Evolutionary conservation across 2,329 filamentous ascomycete species (phyloP), one percentile per base, ranked within the genome.

Genomic region (Xylaria sp.): DNA sequence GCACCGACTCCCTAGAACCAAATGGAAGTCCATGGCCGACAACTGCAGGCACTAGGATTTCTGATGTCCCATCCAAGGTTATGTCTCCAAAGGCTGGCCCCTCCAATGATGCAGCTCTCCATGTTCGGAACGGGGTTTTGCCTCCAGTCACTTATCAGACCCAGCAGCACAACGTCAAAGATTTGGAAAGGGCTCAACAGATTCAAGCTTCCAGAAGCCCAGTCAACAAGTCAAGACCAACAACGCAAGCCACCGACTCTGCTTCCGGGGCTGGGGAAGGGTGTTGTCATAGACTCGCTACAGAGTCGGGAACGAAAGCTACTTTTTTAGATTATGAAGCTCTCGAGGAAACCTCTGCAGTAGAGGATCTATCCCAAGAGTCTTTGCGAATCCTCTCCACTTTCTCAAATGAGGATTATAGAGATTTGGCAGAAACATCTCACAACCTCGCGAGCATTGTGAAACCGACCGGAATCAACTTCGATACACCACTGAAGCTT

Each of bases 311-410:
- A 42, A 21, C 19, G 16, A 34, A 21, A 3, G 24, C 34, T 22
- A 52, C 48, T 17, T 46, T 62, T 17, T 43, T 39, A 34, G 50
- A 56, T 13, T 4, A 60, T 5, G 39, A 54, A n/a, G 21, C 37
- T 2, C 43, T 61, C 8, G 48, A 59, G 9, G 22, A 20, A 13
- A 48, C 52, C 16, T 40, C 46, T 21, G 7, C 38, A 24, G 47
- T 41, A 17, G 29, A 26, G 8, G 19, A 48, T 13, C 26, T 57
- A n/a, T 58, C 61, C 8, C 26, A 43, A 8, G 40, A 50, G 9
- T 52, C 57, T 11, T 50, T 57, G 20, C 37, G 39, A 4, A 39
- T 56, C 4, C 50, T 56, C 16, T 48, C 21, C 7, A 34, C n/a
- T 7, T 11, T 59, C 9, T 43, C 44, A 20, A 7, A 13, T 9